Evolutionary conservation across 305 asterid species (phyloP), one percentile per base, ranked within the genome.

Genomic region (Striga hermonthica): DNA sequence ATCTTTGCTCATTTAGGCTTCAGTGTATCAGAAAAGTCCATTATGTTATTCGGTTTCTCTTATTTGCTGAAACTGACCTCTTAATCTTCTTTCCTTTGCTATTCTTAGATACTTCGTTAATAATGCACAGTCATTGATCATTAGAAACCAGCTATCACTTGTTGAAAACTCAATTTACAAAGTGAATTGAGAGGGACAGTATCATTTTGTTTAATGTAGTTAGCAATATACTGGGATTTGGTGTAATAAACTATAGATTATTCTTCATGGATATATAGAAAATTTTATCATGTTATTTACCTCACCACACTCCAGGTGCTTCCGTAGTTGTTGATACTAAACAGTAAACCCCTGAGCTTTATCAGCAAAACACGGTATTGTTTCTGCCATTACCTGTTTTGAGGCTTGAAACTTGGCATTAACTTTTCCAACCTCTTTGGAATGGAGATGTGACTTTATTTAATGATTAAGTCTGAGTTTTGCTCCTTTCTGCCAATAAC

Each of bases 1-100:
- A 28, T 65, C 66, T 59, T 50, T 28, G n/a, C 60, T 43, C 44
- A 14, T 57, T 39, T 12, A 47, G 22, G 48, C 40, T 73, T 31
- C 43, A 40, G 14, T 13, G 7, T 31, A n/a, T 4, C 8, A 35
- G 39, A 59, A 49, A 43, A 10, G 40, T 40, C 38, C 16, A 43
- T 10, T 49, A 22, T 22, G 31, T 22, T 22, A 0, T 22, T 22
- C 31, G 31, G 31, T 22, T 22, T 22, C 15, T 55, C 36, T 13
- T 43, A 5, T 16, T 37, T 7, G 34, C 47, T 4, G 22, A 55
- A 66, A 59, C 37, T 13, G 15, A 3, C 28, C 14, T 15, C 60
- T 12, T 41, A 15, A 16, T 5, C 3, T 59, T 13, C 13, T 15
- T 59, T 10, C 28, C 31, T 22, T 22, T 22, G 31, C 31, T 22